Evolutionary conservation across 768 basidiomycete species (phyloP).

Genomic region (Podaxis sp.): DNA sequence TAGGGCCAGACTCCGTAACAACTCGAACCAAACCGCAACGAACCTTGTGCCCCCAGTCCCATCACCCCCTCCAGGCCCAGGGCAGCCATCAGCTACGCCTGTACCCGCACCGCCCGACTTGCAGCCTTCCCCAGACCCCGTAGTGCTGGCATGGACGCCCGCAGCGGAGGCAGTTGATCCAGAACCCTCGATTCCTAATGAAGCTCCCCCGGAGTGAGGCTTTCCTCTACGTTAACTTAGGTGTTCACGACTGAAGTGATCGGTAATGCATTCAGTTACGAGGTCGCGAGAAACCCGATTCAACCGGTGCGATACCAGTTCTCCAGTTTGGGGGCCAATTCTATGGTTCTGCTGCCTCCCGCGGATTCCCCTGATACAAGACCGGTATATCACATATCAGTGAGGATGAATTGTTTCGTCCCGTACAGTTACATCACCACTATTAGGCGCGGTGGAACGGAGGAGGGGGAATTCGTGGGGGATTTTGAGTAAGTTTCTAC

Average conservation of each 20-base stretch:
- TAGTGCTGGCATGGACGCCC: neutral
- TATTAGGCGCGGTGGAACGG: conserved; percentile 26
- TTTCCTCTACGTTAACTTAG: neutral
- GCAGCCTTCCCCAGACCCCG: neutral
- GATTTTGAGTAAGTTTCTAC: conserved; percentile 32
- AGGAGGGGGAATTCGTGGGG: conserved; percentile 30
- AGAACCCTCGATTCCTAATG: neutral
- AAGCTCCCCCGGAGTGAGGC: neutral
- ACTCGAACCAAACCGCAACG: neutral
- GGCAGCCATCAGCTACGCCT: neutral
- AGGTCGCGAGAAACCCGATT: neutral
- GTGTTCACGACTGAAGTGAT: neutral
- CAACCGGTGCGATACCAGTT: neutral
- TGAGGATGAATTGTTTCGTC: conserved; percentile 34
- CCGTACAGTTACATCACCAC: conserved; percentile 35
- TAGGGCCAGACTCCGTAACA: neutral
- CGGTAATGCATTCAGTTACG: neutral
- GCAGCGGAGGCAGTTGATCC: neutral
- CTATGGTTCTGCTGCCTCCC: conserved; percentile 25
- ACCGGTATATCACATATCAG: conserved; percentile 31
- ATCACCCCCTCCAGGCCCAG: neutral
- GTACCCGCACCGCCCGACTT: neutral
- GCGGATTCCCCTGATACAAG: conserved; percentile 20
- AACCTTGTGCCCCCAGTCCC: neutral
- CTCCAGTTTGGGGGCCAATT: conserved; percentile 9